These are phyloP conservation scores for Nepenthes mirabilis DNA, from an alignment of 148 eudicot species.

Conservation along the genomic window DNA sequence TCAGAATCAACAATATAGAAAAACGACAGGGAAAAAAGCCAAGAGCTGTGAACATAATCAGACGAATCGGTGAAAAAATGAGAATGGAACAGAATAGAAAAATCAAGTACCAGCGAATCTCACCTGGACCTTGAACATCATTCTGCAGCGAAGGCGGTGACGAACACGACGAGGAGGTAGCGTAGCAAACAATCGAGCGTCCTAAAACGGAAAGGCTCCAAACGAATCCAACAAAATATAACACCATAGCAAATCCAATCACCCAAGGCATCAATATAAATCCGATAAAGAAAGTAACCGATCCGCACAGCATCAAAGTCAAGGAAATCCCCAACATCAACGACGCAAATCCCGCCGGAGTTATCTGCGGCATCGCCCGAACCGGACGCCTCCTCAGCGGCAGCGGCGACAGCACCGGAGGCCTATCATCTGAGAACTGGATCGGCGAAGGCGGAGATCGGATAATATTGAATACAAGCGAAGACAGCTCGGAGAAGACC, in stretches of 20 bases:
- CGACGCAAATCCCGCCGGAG: slow-evolving; percentile 91
- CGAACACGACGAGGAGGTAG: too few species aligned
- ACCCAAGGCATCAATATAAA: slow-evolving; percentile 97
- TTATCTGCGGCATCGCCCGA: slow-evolving; percentile 30
- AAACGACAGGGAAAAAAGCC: too few species aligned
- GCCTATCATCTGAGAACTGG: slow-evolving; percentile 22
- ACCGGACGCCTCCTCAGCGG: slow-evolving; percentile 8
- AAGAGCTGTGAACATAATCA: too few species aligned
- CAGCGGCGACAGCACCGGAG: slow-evolving; percentile 6
- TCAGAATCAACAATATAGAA: too few species aligned
- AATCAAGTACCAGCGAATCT: too few species aligned
- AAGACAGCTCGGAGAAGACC: slow-evolving; percentile 53
- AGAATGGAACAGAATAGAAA: too few species aligned
- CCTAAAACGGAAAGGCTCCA: slow-evolving; percentile 58
- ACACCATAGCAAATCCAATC: slow-evolving; percentile 59
- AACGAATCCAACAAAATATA: slow-evolving; percentile 75
- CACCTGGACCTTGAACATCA: too few species aligned
- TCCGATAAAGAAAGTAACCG: slow-evolving; percentile 81
- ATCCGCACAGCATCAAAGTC: slow-evolving; percentile 88
- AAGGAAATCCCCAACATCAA: slow-evolving; percentile 74
- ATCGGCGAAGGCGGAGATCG: slow-evolving; percentile 48
- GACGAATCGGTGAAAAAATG: too few species aligned
- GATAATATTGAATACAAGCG: slow-evolving; percentile 50
- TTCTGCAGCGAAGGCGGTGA: too few species aligned
- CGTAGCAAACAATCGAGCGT: slow-evolving; percentile 38